phyloP scores from a whole-genome alignment of 225 moss, liverwort and hornwort genomes.

The Neckera pumila region DNA sequence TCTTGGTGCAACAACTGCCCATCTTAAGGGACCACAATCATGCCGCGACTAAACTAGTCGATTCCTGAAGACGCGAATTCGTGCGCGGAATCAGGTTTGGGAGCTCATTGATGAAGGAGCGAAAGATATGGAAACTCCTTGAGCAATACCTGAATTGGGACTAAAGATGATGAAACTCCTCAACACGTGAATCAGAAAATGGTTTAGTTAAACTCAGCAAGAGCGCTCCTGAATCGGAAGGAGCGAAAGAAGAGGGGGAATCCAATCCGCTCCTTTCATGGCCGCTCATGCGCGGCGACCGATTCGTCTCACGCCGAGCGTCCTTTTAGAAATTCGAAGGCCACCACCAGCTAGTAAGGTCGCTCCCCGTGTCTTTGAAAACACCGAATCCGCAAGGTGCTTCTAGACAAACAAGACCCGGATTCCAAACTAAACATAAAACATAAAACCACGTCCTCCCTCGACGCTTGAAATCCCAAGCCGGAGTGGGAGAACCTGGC shows the following conservation, averaged over 20 bases:
- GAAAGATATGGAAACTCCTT: neutral
- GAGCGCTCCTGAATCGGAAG: neutral
- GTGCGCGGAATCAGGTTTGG: neutral
- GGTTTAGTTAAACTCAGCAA: neutral
- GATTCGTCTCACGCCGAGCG: neutral
- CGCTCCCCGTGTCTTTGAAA: neutral
- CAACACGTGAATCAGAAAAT: neutral
- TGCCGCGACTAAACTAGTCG: neutral
- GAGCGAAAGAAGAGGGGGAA: neutral
- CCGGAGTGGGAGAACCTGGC: neutral
- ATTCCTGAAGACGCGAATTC: neutral
- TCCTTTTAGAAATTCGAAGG: neutral
- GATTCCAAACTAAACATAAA: neutral
- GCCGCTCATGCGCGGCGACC: neutral
- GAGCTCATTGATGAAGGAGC: neutral
- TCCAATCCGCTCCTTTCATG: neutral
- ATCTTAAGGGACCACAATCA: neutral
- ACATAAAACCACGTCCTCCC: neutral
- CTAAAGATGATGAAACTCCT: neutral
- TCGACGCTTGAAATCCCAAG: neutral
- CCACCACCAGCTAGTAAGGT: neutral
- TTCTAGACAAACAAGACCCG: neutral
- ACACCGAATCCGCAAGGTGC: neutral
- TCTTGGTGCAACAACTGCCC: conserved; percentile 24
- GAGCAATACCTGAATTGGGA: neutral